A percentile compares a stretch with the other conserved stretches of the same genome.
phyloP scores from a whole-genome alignment of 306 rosid species.

The Glycyrrhiza uralensis region DNA sequence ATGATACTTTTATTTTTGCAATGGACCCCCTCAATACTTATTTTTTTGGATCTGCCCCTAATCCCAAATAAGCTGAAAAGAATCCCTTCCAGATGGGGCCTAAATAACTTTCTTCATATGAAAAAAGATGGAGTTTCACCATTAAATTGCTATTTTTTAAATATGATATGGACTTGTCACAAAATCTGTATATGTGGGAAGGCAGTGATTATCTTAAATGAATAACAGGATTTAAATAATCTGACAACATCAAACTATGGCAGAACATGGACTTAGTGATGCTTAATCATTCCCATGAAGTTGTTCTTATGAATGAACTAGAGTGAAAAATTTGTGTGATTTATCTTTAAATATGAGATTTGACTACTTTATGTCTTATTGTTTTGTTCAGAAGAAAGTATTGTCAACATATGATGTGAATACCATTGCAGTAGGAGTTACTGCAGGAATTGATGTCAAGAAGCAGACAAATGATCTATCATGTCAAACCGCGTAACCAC shows the following conservation, averaged over 20 bases:
- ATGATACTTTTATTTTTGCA: too few species aligned
- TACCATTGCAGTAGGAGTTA: constrained; percentile 34
- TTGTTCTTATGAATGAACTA: neutral
- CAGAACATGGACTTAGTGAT: neutral
- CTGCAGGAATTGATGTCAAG: constrained; percentile 43
- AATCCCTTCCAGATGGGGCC: too few species aligned
- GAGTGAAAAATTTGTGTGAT: neutral
- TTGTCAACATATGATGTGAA: constrained; percentile 54
- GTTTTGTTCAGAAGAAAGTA: constrained; percentile 49
- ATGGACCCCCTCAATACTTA: too few species aligned
- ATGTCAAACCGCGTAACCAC: constrained; percentile 44
- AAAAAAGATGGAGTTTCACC: too few species aligned
- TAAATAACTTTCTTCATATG: too few species aligned
- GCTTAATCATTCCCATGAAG: neutral
- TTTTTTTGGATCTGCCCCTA: too few species aligned
- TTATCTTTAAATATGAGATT: neutral
- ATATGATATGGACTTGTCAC: too few species aligned
- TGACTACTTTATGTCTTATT: constrained; percentile 21
- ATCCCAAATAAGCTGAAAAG: too few species aligned
- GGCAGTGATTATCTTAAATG: neutral
- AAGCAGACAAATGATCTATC: constrained; percentile 46
- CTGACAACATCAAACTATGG: neutral
- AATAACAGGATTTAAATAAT: neutral
- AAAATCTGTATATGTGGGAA: too few species aligned
- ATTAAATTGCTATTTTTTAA: too few species aligned